Conservation (phyloP, 768 basidiomycete genomes). For the Termitomyces eurrhizus region DNA sequence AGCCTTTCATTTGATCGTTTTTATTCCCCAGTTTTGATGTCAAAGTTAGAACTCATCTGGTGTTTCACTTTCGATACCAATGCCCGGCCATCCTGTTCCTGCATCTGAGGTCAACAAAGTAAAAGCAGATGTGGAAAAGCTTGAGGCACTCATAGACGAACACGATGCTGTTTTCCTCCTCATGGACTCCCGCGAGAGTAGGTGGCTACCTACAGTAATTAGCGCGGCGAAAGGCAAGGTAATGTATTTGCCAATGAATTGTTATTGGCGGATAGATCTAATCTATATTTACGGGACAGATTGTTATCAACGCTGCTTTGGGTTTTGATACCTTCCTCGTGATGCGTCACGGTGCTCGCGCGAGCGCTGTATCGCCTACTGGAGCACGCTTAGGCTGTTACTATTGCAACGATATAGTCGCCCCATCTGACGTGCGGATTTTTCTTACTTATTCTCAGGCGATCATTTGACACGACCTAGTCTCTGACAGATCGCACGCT, state of each 20-base stretch:
- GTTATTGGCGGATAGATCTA: background rate
- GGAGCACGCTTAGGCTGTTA: constrained; percentile 76
- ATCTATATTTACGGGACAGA: constrained; percentile 35
- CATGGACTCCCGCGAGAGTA: constrained; percentile 97
- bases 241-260: constrained; percentile 2
- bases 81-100: constrained; percentile 93
- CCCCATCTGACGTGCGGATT: constrained; percentile 77
- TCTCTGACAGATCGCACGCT: constrained; percentile 79
- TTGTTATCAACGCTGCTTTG: constrained; percentile 90
- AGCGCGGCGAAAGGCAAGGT: constrained; percentile 85
- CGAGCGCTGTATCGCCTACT: constrained; percentile 25
- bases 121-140: constrained; percentile 60
- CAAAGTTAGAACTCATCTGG: constrained; percentile 73
- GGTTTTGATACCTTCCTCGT: constrained; percentile 97
- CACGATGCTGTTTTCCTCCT: constrained; percentile 92
- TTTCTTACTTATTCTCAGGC: background rate
- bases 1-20: constrained; percentile 23
- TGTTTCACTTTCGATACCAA: constrained; percentile 78
- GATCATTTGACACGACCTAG: background rate
- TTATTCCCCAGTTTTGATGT: background rate
- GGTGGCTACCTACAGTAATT: constrained; percentile 94
- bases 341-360: constrained; percentile 88
- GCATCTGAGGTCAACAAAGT: constrained; percentile 49
- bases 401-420: constrained; percentile 98
- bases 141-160: constrained; percentile 74